Evolutionary conservation across 768 basidiomycete species (phyloP).

Genomic region (Cubamyces lactineus): DNA sequence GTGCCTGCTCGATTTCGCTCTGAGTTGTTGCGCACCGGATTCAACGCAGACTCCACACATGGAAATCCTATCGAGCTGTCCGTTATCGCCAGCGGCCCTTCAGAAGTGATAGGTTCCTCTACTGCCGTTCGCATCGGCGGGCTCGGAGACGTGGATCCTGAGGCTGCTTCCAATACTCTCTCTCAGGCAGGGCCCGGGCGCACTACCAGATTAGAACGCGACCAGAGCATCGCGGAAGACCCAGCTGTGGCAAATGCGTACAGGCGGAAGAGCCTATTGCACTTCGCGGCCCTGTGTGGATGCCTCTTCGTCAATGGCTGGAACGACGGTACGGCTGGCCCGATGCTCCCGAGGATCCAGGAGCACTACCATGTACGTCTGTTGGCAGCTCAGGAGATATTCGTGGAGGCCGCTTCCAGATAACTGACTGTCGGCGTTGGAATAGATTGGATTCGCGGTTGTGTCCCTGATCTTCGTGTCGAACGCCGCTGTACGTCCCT

Average conservation of each 20-base stretch:
- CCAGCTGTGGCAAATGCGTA: conserved; percentile 9
- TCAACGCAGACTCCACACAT: too few relatives aligned
- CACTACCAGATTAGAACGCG: not conserved
- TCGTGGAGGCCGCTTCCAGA: too few relatives aligned
- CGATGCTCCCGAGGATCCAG: conserved; percentile 74
- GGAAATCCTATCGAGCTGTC: not conserved
- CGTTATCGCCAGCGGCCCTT: not conserved
- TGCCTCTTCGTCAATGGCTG: conserved; percentile 67
- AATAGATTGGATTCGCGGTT: conserved; percentile 50
- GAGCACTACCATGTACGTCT: conserved; percentile 47
- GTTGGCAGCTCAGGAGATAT: too few relatives aligned
- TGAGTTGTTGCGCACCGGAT: not conserved
- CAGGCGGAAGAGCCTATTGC: conserved; percentile 36
- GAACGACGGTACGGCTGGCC: conserved; percentile 77
- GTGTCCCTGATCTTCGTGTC: conserved; percentile 67
- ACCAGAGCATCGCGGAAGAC: not conserved
- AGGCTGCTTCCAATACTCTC: not conserved
- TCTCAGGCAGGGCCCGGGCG: not conserved
- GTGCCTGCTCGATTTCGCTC: not conserved
- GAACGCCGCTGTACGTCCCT: conserved; percentile 46
- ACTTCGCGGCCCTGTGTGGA: conserved; percentile 58
- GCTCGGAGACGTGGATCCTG: not conserved
- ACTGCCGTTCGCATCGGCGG: not conserved
- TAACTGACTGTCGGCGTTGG: not conserved
- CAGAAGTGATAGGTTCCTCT: not conserved